These are phyloP conservation scores for Annulohypoxylon stygium DNA, from an alignment of 495 filamentous ascomycete genomes.

Conservation along the genomic window DNA sequence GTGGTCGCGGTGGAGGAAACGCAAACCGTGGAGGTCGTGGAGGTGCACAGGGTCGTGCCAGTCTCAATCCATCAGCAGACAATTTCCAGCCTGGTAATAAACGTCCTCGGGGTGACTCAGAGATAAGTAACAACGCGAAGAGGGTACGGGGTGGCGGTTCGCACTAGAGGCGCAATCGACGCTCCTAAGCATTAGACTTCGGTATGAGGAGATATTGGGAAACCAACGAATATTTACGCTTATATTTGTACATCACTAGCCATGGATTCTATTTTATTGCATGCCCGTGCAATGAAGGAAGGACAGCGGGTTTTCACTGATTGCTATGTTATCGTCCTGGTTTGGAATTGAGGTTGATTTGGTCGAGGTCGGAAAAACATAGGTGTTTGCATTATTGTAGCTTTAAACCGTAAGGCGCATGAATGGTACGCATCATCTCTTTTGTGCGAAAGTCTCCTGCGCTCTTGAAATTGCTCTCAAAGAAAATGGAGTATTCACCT, in stretches of 20 bases:
- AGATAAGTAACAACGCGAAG: conserved; percentile 57
- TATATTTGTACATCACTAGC: conserved; percentile 12
- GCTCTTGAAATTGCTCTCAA: neutral
- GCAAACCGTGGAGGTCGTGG: conserved; percentile 49
- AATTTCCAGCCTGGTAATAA: conserved; percentile 78
- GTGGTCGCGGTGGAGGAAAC: conserved; percentile 49
- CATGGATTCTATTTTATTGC: conserved; percentile 1
- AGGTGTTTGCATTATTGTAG: conserved; percentile 36
- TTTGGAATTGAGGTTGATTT: conserved; percentile 13
- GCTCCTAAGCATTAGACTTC: neutral
- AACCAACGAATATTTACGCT: conserved; percentile 9
- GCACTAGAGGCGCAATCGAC: conserved; percentile 21
- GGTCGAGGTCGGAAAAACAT: conserved; percentile 33
- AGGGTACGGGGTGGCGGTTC: conserved; percentile 51
- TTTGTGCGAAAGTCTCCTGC: conserved; percentile 27
- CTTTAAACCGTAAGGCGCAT: conserved; percentile 5
- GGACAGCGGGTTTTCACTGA: neutral
- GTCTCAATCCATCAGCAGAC: conserved; percentile 60
- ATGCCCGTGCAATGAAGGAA: neutral
- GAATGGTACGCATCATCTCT: conserved; percentile 38
- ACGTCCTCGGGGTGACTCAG: conserved; percentile 72
- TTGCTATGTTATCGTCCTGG: conserved; percentile 9
- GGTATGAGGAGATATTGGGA: neutral
- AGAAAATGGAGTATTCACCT: neutral
- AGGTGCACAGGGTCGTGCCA: conserved; percentile 60